Percentiles rank a stretch among this genome's conserved stretches.
These are phyloP conservation scores for Trichopus zeylanicus DNA, from an alignment of 116 monocot species.

Conservation along the genomic window DNA sequence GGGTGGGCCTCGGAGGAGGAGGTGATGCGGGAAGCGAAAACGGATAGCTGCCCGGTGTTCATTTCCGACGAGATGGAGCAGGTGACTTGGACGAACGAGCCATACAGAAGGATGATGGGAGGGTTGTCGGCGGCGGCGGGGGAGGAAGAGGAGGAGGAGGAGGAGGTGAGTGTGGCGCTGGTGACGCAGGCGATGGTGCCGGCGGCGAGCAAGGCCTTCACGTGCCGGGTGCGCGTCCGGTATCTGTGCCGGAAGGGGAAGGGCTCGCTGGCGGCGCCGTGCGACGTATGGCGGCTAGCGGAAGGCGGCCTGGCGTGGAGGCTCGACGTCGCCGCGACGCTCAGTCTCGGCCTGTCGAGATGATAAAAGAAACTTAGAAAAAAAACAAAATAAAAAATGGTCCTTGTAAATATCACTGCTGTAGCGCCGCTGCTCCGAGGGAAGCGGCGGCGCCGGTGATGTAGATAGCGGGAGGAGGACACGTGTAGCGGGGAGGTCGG, in stretches of 20 bases:
- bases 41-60: conserved; percentile 23
- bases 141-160: conserved; percentile 6
- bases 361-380: too few relatives aligned
- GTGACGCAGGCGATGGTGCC: conserved; percentile 40
- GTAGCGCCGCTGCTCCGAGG: too few relatives aligned
- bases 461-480: too few relatives aligned
- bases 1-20: not conserved
- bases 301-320: conserved; percentile 40
- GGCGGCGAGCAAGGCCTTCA: conserved; percentile 20
- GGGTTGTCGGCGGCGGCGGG: conserved; percentile 4
- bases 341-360: conserved; percentile 16
- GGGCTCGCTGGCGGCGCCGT: conserved; percentile 40
- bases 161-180: conserved; percentile 37
- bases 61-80: conserved; percentile 14
- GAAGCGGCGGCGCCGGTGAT: too few relatives aligned
- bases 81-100: conserved; percentile 48
- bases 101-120: conserved; percentile 38
- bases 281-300: conserved; percentile 49
- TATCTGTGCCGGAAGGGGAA: conserved; percentile 27
- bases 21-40: not conserved
- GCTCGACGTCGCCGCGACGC: conserved; percentile 45
- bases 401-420: too few relatives aligned
- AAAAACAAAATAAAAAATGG: too few relatives aligned
- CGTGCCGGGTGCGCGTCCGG: conserved; percentile 33
- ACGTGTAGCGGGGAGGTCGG: too few relatives aligned